These are phyloP conservation scores for Brassica balearica DNA, from an alignment of 441 rosid species.

Conservation along the genomic window DNA sequence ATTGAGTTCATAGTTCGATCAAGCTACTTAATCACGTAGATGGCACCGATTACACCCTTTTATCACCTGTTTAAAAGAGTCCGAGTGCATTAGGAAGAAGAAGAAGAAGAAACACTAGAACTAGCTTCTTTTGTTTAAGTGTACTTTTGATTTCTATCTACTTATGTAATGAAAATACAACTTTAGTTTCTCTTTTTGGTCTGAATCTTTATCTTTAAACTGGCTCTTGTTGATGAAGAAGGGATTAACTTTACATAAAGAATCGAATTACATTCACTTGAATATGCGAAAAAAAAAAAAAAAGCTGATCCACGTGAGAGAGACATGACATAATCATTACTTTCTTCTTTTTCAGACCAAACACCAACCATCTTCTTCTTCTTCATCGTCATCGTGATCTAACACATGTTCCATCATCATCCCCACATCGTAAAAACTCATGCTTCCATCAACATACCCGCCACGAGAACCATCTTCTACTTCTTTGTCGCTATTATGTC, in stretches of 20 bases:
- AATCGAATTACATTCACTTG: constrained; percentile 18
- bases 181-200: constrained; percentile 28
- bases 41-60: constrained; percentile 38
- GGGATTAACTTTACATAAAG: constrained; percentile 13
- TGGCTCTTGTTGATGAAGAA: constrained; percentile 6
- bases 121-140: constrained; percentile 28
- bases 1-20: constrained; percentile 13
- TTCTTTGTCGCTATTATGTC: constrained; percentile 25
- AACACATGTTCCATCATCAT: constrained; percentile 39
- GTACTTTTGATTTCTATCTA: constrained; percentile 20
- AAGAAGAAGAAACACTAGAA: constrained; percentile 11
- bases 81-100: constrained; percentile 40
- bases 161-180: constrained; percentile 30
- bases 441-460: constrained; percentile 18
- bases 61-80: constrained; percentile 26
- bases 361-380: constrained; percentile 76
- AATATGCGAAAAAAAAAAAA: neutral
- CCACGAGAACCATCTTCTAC: constrained; percentile 16
- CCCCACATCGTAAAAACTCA: constrained; percentile 51
- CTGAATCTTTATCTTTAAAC: constrained; percentile 19
- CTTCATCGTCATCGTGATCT: constrained; percentile 51
- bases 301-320: constrained; percentile 24
- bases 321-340: constrained; percentile 39
- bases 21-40: constrained; percentile 27
- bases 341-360: constrained; percentile 47